Evolutionary conservation across 2,329 filamentous ascomycete genomes (phyloP), one percentile per base, ranked within the genome.

Genomic region (Immersiporthe knoxdaviesiana): DNA sequence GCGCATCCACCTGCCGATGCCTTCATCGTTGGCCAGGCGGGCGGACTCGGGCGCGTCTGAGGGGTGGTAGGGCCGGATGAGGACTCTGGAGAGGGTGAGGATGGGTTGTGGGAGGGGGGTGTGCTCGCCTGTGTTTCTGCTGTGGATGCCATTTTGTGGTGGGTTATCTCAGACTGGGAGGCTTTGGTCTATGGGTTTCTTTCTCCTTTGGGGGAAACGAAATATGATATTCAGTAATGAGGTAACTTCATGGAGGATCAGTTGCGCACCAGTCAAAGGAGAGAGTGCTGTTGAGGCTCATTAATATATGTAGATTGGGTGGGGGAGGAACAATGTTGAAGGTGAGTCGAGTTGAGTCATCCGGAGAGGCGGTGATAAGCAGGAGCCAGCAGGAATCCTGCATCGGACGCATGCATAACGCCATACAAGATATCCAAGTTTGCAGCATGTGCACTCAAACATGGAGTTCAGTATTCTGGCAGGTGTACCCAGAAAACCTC

Each of bases 1-100:
- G 68, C 81, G 80, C 79, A 87, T 79, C 72, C 76, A 78, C 14
- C 67, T 70, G 1, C 76, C 72, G 3, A 87, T 75, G 27, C 78
- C 71, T 12, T 75, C 74, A 70, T 82, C 77, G 75, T 85, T 79
- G 67, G 77, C 82, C 0, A 76, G 78, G 3, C 66, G 67, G 5
- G 79, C 73, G 44, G 82, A 63, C 27, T 75, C 70, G 4, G 74
- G 70, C 5, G 80, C 81, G 72, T 87, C 85, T 1, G 76, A 74
- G 6, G 68, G 70, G 35, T 75, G 71, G 69, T 77, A 82, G 39
- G 80, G 80, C 8, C 84, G 82, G 67, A 86, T 75, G 67, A 81
- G 75, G 73, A 74, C 77, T 44, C 72, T 75, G 35, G 75, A 66
- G 14, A 78, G 77, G 39, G 65, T 72, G 6, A 79, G 58, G 71